phyloP scores from a whole-genome alignment of 225 moss, liverwort and hornwort genomes.

The Polytrichum formosum region DNA sequence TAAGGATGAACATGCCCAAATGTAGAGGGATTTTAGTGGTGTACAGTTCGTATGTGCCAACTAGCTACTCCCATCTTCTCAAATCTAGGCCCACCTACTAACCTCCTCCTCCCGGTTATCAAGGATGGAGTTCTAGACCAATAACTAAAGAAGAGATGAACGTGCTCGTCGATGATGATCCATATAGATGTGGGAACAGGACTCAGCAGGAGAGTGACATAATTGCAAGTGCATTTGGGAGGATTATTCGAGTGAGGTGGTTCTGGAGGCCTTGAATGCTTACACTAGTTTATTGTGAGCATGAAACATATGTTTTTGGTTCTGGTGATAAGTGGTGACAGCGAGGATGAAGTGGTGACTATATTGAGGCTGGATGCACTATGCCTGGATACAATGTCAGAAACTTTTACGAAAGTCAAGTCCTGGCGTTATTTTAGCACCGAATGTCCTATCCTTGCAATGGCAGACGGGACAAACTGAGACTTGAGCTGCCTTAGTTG shows the following conservation, averaged over 20 bases:
- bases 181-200: no score
- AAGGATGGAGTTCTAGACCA: no score
- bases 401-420: conserved; percentile 1
- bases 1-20: no score
- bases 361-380: conserved; percentile 11
- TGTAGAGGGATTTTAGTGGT: no score
- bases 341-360: background rate
- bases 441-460: background rate
- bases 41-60: no score
- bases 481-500: background rate
- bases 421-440: background rate
- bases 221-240: background rate
- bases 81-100: no score
- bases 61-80: no score
- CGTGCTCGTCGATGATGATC: background rate
- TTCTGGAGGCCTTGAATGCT: conserved; percentile 10
- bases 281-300: conserved; percentile 7
- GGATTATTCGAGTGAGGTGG: conserved; percentile 9
- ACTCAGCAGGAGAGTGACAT: conserved; percentile 4
- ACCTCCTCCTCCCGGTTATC: no score
- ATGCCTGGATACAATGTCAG: background rate
- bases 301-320: no score
- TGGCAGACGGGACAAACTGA: background rate
- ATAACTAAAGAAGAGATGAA: conserved; percentile 14
- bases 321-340: conserved; percentile 3